Evolutionary conservation across 2,329 filamentous ascomycete species (phyloP), one percentile per base, ranked within the genome.

Genomic region (Cytospora piceicola): DNA sequence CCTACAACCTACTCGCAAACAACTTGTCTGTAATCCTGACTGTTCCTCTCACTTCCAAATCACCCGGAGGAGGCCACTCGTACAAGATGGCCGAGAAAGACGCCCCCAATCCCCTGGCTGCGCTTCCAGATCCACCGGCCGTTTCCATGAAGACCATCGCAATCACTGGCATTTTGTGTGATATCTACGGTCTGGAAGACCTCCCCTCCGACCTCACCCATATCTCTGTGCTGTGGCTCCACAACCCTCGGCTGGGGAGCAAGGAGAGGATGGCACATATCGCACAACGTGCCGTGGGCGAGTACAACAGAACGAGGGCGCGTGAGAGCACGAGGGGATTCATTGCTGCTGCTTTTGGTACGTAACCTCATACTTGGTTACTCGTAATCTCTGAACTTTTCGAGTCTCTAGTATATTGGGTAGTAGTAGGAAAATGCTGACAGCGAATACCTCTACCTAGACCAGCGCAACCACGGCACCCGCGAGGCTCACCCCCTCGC

Each of bases 391-490:
- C 24, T 27, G 15, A 14, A 11, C 8, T 46, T 7, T 4, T 32
- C 22, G 3, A 8, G 29, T 30, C 15, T 20, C 24, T 30, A 8
- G n/a, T 22, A 24, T 24, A 4, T 8, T 20, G 15, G 6, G 34
- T 5, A 14, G 8, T 1, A 22, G 20, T 6, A 9, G 53, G n/a
- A 30, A 11, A 49, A 34, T 14, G 36, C 58, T 22, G 14, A 14
- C 5, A 36, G 49, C 29, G 24, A n/a, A 22, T 51, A 15, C n/a
- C 27, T 14, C 5, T 6, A 4, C 4, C 46, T 36, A 68, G 95
- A 98, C 78, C 93, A 97, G 80, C 86, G 94, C 55, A 98, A 98
- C 76, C 95, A 98, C 77, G 95, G 95, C 30, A 84, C 85, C 3
- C 82, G 95, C 63, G 77, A 88, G 66, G 85, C 94, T 2, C 83